phyloP scores from a whole-genome alignment of 2,329 filamentous ascomycete species.

The Penicillium sp. region DNA sequence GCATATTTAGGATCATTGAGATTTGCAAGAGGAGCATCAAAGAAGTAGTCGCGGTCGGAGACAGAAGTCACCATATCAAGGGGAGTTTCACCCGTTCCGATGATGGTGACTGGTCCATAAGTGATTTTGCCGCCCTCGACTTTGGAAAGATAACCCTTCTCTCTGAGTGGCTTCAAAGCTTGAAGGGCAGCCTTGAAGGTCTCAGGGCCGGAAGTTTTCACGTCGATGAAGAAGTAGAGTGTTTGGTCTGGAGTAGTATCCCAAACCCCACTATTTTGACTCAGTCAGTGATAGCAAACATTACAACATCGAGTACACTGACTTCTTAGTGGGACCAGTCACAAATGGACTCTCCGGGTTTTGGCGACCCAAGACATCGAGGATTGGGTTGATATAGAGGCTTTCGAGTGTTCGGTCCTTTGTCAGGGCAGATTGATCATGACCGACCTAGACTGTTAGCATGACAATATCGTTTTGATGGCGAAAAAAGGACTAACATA shows the following conservation, averaged over 20 bases:
- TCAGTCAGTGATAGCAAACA: not conserved
- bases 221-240: constrained; percentile 64
- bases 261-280: constrained; percentile 53
- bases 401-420: constrained; percentile 54
- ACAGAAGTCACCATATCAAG: constrained; percentile 49
- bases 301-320: constrained; percentile 7
- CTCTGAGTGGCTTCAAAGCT: constrained; percentile 59
- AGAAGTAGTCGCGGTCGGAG: constrained; percentile 58
- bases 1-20: constrained; percentile 42
- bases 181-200: constrained; percentile 59
- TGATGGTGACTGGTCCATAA: constrained; percentile 57
- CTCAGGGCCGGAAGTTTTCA: constrained; percentile 58
- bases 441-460: constrained; percentile 50
- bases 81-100: constrained; percentile 61
- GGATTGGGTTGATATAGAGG: constrained; percentile 61
- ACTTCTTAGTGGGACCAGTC: constrained; percentile 51
- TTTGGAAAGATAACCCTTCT: constrained; percentile 54
- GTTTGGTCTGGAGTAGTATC: constrained; percentile 59
- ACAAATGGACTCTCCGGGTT: constrained; percentile 57
- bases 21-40: constrained; percentile 55
- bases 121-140: constrained; percentile 50
- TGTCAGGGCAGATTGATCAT: constrained; percentile 55
- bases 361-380: constrained; percentile 55
- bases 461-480: not conserved
- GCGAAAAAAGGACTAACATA: constrained; percentile 43